Evolutionary conservation across 352 stramenopile genomes (phyloP).

Genomic region (Thraustochytrium sp.): DNA sequence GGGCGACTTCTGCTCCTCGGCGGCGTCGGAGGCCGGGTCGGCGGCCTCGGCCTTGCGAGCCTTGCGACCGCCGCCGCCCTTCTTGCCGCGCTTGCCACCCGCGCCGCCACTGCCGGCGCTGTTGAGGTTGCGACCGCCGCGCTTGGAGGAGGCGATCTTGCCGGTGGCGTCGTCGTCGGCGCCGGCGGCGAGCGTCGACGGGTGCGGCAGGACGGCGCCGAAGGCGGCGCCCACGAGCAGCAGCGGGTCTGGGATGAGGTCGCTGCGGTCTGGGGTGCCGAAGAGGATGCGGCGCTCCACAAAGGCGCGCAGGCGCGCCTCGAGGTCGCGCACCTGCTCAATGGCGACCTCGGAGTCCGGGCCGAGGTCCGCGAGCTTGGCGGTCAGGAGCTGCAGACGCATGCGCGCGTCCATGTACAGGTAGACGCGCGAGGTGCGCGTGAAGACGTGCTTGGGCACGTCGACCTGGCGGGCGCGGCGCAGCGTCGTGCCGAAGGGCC

Average conservation of each 20-base stretch:
- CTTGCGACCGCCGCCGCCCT: neutral
- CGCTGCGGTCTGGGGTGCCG: neutral
- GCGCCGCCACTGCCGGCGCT: too few species aligned
- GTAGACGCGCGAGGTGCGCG: neutral
- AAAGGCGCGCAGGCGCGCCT: neutral
- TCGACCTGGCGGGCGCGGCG: neutral
- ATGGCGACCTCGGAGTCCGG: neutral
- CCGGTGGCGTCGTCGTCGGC: neutral
- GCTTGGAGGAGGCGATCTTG: neutral
- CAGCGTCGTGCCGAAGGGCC: neutral
- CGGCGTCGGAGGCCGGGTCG: neutral
- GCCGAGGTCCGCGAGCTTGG: neutral
- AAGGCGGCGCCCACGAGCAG: neutral
- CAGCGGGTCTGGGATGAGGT: neutral
- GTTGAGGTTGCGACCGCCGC: neutral
- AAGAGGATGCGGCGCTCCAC: neutral
- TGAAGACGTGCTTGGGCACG: neutral
- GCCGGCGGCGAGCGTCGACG: neutral
- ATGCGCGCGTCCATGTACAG: slow-evolving; percentile 3
- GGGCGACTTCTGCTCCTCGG: neutral
- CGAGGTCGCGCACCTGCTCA: neutral
- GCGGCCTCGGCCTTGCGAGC: neutral
- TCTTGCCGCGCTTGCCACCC: slow-evolving; percentile 5
- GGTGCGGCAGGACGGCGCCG: neutral
- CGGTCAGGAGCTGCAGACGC: neutral